These are phyloP conservation scores for Aspergillus quadrilineatus DNA, from an alignment of 2,329 filamentous ascomycete genomes.

Conservation along the genomic window DNA sequence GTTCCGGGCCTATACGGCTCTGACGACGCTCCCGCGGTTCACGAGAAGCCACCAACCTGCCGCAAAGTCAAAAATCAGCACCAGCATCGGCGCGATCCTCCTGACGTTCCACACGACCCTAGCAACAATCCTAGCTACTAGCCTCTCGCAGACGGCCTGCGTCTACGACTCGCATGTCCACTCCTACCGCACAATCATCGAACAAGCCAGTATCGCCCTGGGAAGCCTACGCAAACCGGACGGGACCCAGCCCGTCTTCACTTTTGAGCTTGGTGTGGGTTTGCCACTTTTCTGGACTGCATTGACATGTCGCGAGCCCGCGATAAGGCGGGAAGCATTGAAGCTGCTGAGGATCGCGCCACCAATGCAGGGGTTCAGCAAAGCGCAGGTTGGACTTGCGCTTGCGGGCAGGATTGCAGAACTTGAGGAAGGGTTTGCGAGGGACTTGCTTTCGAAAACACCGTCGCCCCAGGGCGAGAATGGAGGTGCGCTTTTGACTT, in stretches of 20 bases:
- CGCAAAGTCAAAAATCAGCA: neutral
- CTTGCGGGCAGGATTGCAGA: constrained; percentile 6
- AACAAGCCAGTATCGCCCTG: constrained; percentile 4
- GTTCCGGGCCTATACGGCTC: neutral
- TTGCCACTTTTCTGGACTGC: constrained; percentile 9
- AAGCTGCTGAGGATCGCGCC: constrained; percentile 5
- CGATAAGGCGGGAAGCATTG: constrained; percentile 4
- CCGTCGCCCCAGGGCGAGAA: neutral
- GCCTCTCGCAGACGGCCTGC: neutral
- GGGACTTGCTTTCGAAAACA: neutral
- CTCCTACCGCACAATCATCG: constrained; percentile 7
- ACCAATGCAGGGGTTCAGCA: constrained; percentile 10
- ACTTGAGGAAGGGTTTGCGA: constrained; percentile 1
- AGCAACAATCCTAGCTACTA: neutral
- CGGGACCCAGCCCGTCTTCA: constrained; percentile 14
- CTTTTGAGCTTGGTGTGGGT: constrained; percentile 9
- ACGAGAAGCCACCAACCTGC: no score
- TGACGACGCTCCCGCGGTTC: neutral
- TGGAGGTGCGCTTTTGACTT: neutral
- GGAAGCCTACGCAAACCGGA: constrained; percentile 4
- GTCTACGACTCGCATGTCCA: constrained; percentile 1
- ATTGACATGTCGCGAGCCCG: constrained; percentile 10
- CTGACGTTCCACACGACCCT: constrained; percentile 4
- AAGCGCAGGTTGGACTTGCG: neutral
- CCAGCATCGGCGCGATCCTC: constrained; percentile 3